Conservation (phyloP, 2,329 filamentous ascomycete species). For the Microcyclosporella mali region DNA sequence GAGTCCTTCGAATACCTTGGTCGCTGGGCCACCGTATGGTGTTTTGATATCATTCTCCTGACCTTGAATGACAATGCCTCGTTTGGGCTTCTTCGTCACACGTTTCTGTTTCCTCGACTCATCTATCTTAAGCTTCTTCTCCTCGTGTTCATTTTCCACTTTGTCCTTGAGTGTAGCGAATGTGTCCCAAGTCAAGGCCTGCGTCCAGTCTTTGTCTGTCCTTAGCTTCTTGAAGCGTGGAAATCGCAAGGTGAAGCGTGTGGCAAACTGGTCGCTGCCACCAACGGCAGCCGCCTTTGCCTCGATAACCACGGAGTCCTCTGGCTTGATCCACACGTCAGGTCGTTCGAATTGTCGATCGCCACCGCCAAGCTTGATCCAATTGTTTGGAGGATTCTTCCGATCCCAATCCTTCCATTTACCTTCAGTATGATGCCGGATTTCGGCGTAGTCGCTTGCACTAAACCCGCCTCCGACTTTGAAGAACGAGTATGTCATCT, state of each 20-base stretch:
- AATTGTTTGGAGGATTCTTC: conserved; percentile 67
- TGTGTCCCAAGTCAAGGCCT: conserved; percentile 69
- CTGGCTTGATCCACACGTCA: conserved; percentile 88
- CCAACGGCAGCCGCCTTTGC: conserved; percentile 81
- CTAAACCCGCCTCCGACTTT: conserved; percentile 94
- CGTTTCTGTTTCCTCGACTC: conserved; percentile 58
- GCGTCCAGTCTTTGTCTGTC: conserved; percentile 77
- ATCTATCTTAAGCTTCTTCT: conserved; percentile 70
- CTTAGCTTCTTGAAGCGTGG: conserved; percentile 79
- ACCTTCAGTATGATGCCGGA: conserved; percentile 77
- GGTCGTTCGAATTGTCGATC: conserved; percentile 70
- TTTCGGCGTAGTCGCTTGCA: conserved; percentile 74
- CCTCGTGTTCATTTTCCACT: conserved; percentile 63
- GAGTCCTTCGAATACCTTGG: conserved; percentile 65
- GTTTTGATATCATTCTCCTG: conserved; percentile 49
- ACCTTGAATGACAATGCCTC: conserved; percentile 68
- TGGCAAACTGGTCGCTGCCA: conserved; percentile 69
- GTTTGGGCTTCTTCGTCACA: conserved; percentile 54
- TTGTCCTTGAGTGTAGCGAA: conserved; percentile 66
- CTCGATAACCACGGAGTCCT: conserved; percentile 78
- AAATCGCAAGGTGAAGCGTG: conserved; percentile 74
- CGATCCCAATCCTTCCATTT: conserved; percentile 87
- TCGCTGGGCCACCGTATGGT: conserved; percentile 52
- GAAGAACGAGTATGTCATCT: conserved; percentile 90
- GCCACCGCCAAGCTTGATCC: conserved; percentile 75